Conservation (phyloP, 768 basidiomycete genomes). For the Boletus vermiculosoides region DNA sequence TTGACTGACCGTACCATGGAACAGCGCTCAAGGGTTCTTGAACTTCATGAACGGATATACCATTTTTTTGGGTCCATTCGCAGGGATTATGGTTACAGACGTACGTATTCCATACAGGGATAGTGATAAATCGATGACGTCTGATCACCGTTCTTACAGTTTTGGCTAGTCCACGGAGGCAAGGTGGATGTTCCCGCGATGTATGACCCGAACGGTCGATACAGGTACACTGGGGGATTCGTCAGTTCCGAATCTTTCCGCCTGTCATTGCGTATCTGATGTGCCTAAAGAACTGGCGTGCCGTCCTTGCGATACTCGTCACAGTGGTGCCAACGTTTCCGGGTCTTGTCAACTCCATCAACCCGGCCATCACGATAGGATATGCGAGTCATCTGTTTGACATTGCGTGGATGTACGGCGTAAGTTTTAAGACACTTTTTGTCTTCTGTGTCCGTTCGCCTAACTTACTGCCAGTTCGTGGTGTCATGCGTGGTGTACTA, state of each 20-base stretch:
- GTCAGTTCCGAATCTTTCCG: conserved; percentile 36
- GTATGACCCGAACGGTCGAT: conserved; percentile 77
- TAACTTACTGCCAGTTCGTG: conserved; percentile 19
- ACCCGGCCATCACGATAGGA: conserved; percentile 63
- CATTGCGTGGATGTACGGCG: conserved; percentile 77
- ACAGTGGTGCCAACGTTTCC: conserved; percentile 71
- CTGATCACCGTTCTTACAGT: conserved; percentile 40
- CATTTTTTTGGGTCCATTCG: conserved; percentile 83
- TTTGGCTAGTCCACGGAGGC: conserved; percentile 72
- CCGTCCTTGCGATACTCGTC: conserved; percentile 62
- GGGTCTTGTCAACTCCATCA: conserved; percentile 75
- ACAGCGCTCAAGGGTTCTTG: conserved; percentile 61
- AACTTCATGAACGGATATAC: conserved; percentile 82
- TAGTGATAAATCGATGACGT: not conserved
- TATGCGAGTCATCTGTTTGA: conserved; percentile 57
- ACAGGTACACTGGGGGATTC: conserved; percentile 72
- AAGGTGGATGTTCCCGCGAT: conserved; percentile 81
- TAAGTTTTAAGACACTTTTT: conserved; percentile 35
- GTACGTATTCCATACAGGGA: conserved; percentile 35
- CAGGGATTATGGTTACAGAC: conserved; percentile 65
- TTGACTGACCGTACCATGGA: not conserved
- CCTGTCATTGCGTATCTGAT: not conserved
- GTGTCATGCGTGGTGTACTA: conserved; percentile 32
- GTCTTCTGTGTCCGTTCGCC: not conserved
- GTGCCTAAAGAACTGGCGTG: conserved; percentile 71